Conservation (phyloP, 371 early-diverging fungal species). For the Mucor lusitanicus region DNA sequence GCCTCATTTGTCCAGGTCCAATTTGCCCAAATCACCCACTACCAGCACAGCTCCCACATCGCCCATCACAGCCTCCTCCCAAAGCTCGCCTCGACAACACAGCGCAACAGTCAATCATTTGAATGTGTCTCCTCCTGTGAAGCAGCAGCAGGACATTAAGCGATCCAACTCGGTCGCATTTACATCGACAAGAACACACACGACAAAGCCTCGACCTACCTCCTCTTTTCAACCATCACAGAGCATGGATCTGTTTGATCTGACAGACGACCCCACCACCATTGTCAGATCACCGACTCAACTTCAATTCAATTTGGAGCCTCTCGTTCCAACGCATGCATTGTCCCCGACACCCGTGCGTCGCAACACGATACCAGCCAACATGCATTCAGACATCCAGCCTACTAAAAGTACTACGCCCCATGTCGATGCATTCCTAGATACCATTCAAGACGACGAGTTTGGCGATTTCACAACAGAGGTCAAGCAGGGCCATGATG, state of each 20-base stretch:
- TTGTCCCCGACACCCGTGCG: background rate
- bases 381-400: background rate
- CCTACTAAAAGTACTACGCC: no score
- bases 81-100: background rate
- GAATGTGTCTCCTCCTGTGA: background rate
- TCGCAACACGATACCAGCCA: background rate
- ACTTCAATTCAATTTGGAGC: background rate
- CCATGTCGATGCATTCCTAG: background rate
- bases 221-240: background rate
- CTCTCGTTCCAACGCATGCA: background rate
- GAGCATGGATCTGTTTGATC: background rate
- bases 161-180: conserved; percentile 2
- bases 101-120: background rate
- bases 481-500: background rate
- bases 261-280: background rate
- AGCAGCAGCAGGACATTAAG: background rate
- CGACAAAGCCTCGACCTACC: background rate
- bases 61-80: background rate
- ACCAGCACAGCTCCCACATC: background rate
- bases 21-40: conserved; percentile 6
- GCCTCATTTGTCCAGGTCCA: conserved; percentile 3
- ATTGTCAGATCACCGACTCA: background rate
- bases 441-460: background rate
- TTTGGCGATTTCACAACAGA: conserved; percentile 1
- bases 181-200: background rate